These are phyloP conservation scores for Arxiozyma telluris DNA, from an alignment of 1,139 yeast species.

Conservation along the genomic window DNA sequence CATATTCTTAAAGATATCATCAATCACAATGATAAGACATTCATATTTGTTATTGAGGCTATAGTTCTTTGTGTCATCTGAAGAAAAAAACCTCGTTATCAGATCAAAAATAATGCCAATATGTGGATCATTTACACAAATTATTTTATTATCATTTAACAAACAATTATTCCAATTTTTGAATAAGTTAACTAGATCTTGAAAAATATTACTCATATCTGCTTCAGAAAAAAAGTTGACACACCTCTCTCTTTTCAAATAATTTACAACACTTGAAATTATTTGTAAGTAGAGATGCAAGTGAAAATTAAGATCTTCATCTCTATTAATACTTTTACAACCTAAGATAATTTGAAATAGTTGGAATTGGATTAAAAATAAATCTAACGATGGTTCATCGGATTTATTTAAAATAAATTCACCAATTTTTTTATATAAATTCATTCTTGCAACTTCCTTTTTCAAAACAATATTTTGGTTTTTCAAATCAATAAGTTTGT, in stretches of 20 bases:
- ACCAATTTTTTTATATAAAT: background rate
- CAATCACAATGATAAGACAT: too few species aligned
- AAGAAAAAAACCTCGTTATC: background rate
- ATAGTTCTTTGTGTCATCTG: background rate
- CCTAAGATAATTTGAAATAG: background rate
- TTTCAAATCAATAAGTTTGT: background rate
- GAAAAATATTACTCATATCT: background rate
- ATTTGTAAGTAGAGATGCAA: background rate
- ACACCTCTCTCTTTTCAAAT: too few species aligned
- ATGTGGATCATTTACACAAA: background rate
- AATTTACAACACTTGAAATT: background rate
- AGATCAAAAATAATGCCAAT: background rate
- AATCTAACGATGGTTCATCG: background rate
- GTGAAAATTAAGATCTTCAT: background rate
- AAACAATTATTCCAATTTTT: background rate
- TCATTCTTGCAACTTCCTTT: background rate
- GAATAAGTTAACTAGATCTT: background rate
- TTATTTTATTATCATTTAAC: background rate
- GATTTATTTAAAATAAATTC: background rate
- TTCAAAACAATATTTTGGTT: background rate
- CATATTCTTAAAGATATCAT: background rate
- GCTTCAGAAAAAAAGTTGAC: background rate
- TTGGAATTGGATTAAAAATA: background rate
- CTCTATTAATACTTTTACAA: background rate
- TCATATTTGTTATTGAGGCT: too few species aligned